Base-by-base conservation (phyloP, 1,139 yeast species). In the Zygosaccharomyces pseudobailii region DNA sequence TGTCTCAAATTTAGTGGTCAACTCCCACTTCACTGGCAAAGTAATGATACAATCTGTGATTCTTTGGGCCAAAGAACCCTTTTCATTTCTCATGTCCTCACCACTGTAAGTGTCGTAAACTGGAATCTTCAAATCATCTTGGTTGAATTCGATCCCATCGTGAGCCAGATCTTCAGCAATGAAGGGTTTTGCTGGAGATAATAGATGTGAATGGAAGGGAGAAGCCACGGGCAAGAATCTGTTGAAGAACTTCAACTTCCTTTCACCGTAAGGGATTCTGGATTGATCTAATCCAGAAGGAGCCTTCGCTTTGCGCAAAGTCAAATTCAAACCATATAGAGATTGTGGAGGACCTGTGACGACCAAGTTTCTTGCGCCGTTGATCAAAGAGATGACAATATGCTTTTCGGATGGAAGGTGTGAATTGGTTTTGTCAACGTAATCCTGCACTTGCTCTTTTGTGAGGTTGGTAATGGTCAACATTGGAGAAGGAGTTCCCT, bases 301-400 rank as follows among this genome's bases (percentile, higher is more conserved):
- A 44, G 97, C 97, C 74, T 92, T 92, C 55, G 89, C 87, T 72
- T 88, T 87, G 76, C 98, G 84, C 67, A 92, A 77, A 51, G 92
- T 79, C 65, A 92, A 77, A 71, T 90, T 90, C 63, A 92, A 80
- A 75, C 99, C 99, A 63, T 92, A 92, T 58, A 92, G 76, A n/a
- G 97, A 89, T 75, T 89, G 96, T 48, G 98, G 97, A 45, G 98
- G 98, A 68, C 99, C 99, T 32, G 95, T 82, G 47, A 92, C 87
- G 52, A 92, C 98, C 73, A 89, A 78, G 71, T 89, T 88, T 73
- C 96, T 82, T 41, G 96, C 96, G 68, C 98, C 98, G 65, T 92
- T 92, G 59, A 90, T 78, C 66, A 92, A 80, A 46, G 97, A 89
- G 57, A 92, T 84, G 52, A 84, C 87, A 63, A 92, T 84, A 66